Evolutionary conservation across 2,329 filamentous ascomycete species (phyloP), one percentile per base, ranked within the genome.

Genomic region (Venturia aucupariae): DNA sequence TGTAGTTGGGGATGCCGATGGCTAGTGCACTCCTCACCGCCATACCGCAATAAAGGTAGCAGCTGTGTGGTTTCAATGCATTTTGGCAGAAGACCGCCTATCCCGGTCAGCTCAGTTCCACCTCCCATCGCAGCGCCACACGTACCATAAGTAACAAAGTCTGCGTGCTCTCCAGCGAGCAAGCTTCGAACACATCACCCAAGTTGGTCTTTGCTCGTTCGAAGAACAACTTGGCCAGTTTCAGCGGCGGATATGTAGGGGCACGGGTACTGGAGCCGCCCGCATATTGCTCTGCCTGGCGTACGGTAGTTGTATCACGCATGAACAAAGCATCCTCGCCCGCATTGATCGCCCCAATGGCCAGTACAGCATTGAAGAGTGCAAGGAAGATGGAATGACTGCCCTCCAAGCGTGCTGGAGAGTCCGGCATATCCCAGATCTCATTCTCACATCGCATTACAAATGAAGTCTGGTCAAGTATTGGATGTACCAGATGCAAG

Each of bases 401-500:
- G 13, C 61, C 61, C 39, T 62, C 61, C 22, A n/a, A 27, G n/a
- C 35, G 59, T 15, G 59, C 30, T 13, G 51, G 51, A 22, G 51
- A 57, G 17, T 57, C 51, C 19, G 51, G 30, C 11, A n/a, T 8
- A 5, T 64, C 54, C 61, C 69, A 70, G 27, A 70, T 66, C 44
- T 72, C 69, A 24, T 63, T 62, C 32, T 80, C 76, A 63, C 78
- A 79, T 15, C 76, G 74, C 44, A 72, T 64, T 4, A 79, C 67
- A 42, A 81, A 81, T 24, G 72, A 70, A 8, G 76, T 73, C 68
- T 80, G 80, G 61, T 81, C 78, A 24, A 81, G 74, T 3, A 81
- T 74, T 0, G 79, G 79, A 44, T 81, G 78, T 15, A 81, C 75
- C 64, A 78, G 78, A 66, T 81, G 79, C 5, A 81, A 74, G 41